Base-by-base conservation (phyloP, 73 alveolate species). In the Paramecium sexaurelia region DNA sequence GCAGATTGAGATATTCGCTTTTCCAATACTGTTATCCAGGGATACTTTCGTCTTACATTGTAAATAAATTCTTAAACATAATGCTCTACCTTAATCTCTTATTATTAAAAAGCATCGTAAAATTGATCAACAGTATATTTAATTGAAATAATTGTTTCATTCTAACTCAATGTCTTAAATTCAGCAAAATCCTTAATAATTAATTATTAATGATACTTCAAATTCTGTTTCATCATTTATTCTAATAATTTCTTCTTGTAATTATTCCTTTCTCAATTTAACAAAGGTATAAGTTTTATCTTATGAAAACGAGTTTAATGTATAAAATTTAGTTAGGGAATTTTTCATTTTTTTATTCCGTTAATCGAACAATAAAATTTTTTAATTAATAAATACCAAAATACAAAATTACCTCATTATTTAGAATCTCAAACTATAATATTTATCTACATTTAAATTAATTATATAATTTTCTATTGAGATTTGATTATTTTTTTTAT, bases 11-110 rank as follows among this genome's bases (percentile, higher is more conserved):
- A 41, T 40, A 78, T 78, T 37, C 73, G 5, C 13, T 78, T 78
- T 40, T 78, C 90, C 55, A 78, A 22, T 3, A 78, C 36, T 10
- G 71, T 78, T 6, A 78, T 78, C 19, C 33, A 78, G 6, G 90
- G 90, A 26, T 78, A 78, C 41, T 78, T 78, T 78, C 90, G 8
- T 40, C 90, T 45, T 22, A 78, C 55, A 78, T 78, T 78, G 51
- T 78, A 78, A 39, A 78, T 78, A 8, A 78, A 78, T 78, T 78
- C 90, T 45, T 78, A 78, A 24, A 78, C 73, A 39, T 45, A 41
- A 39, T 78, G 43, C 15, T 78, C 90, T 8, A 78, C 75, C 13
- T 40, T 78, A 7, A 29, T 24, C 9, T 78, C 90, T 6, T 41
- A 78, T 22, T 78, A 78, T 78, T 78, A 43, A 43, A 39, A 78